These are phyloP conservation scores for Leccinum boreale DNA, from an alignment of 768 basidiomycete species.

Conservation along the genomic window DNA sequence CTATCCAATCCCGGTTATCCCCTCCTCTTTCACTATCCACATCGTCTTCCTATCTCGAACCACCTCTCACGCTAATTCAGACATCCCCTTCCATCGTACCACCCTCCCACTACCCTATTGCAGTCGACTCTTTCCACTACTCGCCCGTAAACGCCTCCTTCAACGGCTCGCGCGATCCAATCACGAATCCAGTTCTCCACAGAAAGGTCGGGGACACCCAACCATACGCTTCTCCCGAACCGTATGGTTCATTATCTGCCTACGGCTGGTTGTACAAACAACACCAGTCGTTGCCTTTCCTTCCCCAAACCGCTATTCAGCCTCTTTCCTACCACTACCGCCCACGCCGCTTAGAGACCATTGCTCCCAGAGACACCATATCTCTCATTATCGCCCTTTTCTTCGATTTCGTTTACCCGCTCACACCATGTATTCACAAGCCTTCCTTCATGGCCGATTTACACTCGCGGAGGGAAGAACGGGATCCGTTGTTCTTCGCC, in stretches of 20 bases:
- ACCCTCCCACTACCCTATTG: constrained; percentile 68
- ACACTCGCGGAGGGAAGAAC: constrained; percentile 73
- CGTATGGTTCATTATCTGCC: constrained; percentile 60
- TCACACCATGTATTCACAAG: constrained; percentile 89
- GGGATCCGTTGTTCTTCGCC: constrained; percentile 87
- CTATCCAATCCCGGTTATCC: constrained; percentile 45
- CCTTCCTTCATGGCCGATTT: constrained; percentile 92
- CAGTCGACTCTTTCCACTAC: constrained; percentile 66
- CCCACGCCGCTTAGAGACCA: constrained; percentile 75
- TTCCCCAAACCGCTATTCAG: constrained; percentile 41
- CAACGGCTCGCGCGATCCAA: constrained; percentile 38
- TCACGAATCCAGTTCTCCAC: constrained; percentile 30
- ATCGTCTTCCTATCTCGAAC: constrained; percentile 48
- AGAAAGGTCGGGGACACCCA: constrained; percentile 45
- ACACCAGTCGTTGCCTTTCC: constrained; percentile 46
- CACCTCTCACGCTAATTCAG: constrained; percentile 42
- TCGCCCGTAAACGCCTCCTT: constrained; percentile 37
- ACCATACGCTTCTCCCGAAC: constrained; percentile 43
- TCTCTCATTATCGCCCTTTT: constrained; percentile 82
- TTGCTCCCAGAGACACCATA: constrained; percentile 79
- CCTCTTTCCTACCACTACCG: constrained; percentile 73
- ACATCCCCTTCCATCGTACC: constrained; percentile 42
- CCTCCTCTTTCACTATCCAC: constrained; percentile 31
- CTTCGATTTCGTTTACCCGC: constrained; percentile 91
- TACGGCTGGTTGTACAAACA: constrained; percentile 74